These are phyloP conservation scores for Pinus tabuliformis DNA, from an alignment of 75 land plant genomes.

Conservation along the genomic window DNA sequence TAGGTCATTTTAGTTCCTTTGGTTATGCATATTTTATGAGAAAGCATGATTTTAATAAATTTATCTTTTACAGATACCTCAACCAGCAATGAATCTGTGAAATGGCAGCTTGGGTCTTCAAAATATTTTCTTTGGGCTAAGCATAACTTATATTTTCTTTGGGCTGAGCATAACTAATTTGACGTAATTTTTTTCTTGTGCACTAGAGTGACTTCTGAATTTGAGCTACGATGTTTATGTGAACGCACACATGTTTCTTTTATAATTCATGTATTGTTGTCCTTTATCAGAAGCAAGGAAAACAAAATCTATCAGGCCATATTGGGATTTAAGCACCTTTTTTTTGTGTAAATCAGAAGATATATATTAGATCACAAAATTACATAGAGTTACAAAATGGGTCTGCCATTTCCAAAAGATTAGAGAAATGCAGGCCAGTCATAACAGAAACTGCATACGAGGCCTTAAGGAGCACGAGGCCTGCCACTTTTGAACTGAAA, in stretches of 20 bases:
- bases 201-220: not conserved
- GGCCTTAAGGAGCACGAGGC: too few species aligned
- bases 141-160: not conserved
- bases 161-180: not conserved
- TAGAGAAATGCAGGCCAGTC: too few species aligned
- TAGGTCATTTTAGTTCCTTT: not conserved
- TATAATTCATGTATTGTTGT: not conserved
- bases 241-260: not conserved
- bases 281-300: not conserved
- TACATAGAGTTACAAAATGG: too few species aligned
- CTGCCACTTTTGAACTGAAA: too few species aligned
- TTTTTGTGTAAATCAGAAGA: too few species aligned
- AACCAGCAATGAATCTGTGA: not conserved
- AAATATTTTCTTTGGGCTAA: not conserved
- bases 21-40: not conserved
- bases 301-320: not conserved
- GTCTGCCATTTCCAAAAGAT: too few species aligned
- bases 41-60: not conserved
- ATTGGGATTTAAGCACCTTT: not conserved
- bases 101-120: not conserved
- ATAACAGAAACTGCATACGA: too few species aligned
- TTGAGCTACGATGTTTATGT: not conserved
- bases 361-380: too few species aligned
- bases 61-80: not conserved
- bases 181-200: not conserved